These are phyloP conservation scores for Blastobotrys buckinghamii DNA, from an alignment of 1,139 yeast species.

Conservation along the genomic window DNA sequence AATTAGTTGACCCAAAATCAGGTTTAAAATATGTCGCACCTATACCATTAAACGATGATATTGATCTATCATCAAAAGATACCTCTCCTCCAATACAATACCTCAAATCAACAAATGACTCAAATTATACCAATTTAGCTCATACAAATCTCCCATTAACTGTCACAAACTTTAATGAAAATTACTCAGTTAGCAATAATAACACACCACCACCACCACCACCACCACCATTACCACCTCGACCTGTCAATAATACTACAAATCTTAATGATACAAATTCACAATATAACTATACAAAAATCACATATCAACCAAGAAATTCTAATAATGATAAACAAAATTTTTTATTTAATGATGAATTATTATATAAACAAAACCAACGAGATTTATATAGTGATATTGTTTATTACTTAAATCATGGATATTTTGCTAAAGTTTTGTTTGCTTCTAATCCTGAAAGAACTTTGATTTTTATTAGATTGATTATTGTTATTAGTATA, in stretches of 20 bases:
- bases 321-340: not conserved
- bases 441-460: slow-evolving; percentile 11
- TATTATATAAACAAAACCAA: not conserved
- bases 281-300: no score
- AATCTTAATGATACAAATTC: no score
- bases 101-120: no score
- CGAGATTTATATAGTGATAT: slow-evolving; percentile 9
- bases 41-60: not conserved
- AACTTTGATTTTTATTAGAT: slow-evolving; percentile 9
- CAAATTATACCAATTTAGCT: no score
- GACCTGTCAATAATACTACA: not conserved
- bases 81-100: no score
- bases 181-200: no score
- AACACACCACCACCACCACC: no score
- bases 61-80: not conserved
- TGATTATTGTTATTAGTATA: slow-evolving; percentile 12
- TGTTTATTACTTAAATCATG: slow-evolving; percentile 8
- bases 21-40: not conserved
- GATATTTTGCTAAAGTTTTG: slow-evolving; percentile 6
- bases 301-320: not conserved
- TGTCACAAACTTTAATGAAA: no score
- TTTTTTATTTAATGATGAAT: not conserved
- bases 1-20: not conserved
- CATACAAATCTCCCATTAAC: no score
- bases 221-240: not conserved